Base-by-base conservation (phyloP, 2,329 filamentous ascomycete species). In the Fusarium vanettenii region DNA sequence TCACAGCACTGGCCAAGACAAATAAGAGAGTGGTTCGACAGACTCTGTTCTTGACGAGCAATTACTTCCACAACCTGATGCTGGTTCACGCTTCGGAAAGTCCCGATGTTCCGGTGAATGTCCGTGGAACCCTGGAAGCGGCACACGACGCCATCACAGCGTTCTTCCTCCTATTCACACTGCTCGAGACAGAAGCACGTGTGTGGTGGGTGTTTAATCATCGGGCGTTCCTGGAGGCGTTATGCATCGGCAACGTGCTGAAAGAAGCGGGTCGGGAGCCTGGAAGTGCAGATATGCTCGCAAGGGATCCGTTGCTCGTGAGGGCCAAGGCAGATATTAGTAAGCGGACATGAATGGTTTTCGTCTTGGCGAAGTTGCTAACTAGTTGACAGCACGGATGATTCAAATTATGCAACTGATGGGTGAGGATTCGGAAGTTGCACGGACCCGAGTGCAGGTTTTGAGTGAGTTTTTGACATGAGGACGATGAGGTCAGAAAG, bases 201-300 rank as follows among this genome's bases (percentile, higher is more conserved):
- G 93, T 95, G 1, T 95, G 93, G 93, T 96, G 93, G 93, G 93
- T 94, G 1, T 94, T 95, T 75, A 94, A 95, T 80, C 94, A 95
- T 80, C 86, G 94, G 1, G 93, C 93, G 0, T 95, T 95, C 79
- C 87, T 95, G 62, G 93, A 95, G 84, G 92, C 92, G 35, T 81
- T 92, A 79, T 94, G 90, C 82, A 93, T 93, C 57, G 89, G 90
- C 25, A 88, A 88, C 71, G 87, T 92, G 27, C 80, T 92, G 67
- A 84, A 86, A 45, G 89, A 91, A 79, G 85, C 86, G 22, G 79
- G 82, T 4, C 85, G 83, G 43, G 86, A 89, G 70, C 83, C 84
- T 11, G 83, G 83, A 1, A 86, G 85, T 3, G 82, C 81, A 39
- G 89, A 90, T 35, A 76, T 84, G 27, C 77, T 88, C 56, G 78